phyloP scores from a whole-genome alignment of 257 asterid genomes.

The Solanum chmielewskii region DNA sequence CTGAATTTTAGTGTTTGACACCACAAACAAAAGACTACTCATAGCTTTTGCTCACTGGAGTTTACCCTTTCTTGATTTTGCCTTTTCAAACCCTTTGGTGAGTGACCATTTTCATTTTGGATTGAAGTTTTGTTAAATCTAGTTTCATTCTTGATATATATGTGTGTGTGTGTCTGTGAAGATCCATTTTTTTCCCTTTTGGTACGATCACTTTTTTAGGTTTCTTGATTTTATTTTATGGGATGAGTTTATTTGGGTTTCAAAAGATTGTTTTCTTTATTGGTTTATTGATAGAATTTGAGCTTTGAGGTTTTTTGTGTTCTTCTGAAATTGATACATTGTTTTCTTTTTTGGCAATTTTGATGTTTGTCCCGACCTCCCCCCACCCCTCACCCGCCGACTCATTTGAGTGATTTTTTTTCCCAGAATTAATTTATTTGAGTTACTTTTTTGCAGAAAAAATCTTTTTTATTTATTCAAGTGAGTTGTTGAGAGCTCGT shows the following conservation, averaged over 20 bases:
- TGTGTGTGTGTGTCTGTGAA: no score
- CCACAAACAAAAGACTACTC: not conserved
- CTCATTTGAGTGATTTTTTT: not conserved
- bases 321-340: not conserved
- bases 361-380: not conserved
- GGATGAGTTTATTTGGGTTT: not conserved
- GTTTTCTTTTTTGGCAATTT: not conserved
- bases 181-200: not conserved
- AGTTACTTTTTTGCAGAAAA: not conserved
- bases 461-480: not conserved
- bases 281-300: not conserved
- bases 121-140: not conserved
- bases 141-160: not conserved
- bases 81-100: not conserved
- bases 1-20: not conserved
- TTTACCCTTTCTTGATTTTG: not conserved
- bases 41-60: not conserved
- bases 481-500: not conserved
- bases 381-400: not conserved
- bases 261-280: not conserved
- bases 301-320: not conserved
- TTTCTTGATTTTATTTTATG: not conserved
- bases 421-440: not conserved
- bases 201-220: not conserved
- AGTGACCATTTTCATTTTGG: not conserved